phyloP scores from a whole-genome alignment of 164 flowering plant species.

The Aristolochia californica region DNA sequence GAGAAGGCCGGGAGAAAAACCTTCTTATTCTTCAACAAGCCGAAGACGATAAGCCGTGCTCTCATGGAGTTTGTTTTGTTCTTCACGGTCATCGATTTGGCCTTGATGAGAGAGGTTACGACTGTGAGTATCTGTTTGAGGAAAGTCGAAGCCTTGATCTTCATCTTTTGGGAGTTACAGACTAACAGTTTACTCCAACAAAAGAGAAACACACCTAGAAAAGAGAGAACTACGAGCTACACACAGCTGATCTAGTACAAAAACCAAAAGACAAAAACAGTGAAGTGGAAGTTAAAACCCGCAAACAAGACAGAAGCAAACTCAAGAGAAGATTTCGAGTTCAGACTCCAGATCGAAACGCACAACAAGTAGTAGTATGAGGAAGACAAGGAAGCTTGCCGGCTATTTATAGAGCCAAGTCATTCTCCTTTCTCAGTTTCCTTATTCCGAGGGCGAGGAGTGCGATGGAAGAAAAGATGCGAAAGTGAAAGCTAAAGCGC shows the following conservation, averaged over 20 bases:
- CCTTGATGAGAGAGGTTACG: constrained; percentile 29
- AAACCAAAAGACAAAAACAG: too few species aligned
- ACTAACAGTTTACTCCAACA: too few species aligned
- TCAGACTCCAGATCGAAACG: too few species aligned
- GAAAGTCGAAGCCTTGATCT: constrained; percentile 37
- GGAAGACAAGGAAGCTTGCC: constrained; percentile 3
- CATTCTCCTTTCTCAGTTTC: too few species aligned
- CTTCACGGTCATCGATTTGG: constrained; percentile 40
- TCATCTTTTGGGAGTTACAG: too few species aligned
- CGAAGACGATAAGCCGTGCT: constrained; percentile 36
- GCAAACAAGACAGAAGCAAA: too few species aligned
- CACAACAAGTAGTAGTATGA: constrained; percentile 11
- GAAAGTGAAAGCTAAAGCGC: constrained; percentile 8
- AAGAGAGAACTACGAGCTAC: too few species aligned
- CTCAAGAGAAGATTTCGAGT: too few species aligned
- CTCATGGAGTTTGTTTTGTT: constrained; percentile 32
- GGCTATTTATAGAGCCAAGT: constrained; percentile 12
- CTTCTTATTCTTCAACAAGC: constrained; percentile 41
- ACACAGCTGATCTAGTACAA: too few species aligned
- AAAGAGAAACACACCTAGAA: too few species aligned
- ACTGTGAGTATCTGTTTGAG: constrained; percentile 34
- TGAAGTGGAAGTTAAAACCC: too few species aligned
- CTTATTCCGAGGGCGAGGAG: neutral
- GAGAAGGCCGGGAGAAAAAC: constrained; percentile 37
- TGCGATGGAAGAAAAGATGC: constrained; percentile 5